phyloP scores from a whole-genome alignment of 331 rosid genomes.

The Quercus phellos region DNA sequence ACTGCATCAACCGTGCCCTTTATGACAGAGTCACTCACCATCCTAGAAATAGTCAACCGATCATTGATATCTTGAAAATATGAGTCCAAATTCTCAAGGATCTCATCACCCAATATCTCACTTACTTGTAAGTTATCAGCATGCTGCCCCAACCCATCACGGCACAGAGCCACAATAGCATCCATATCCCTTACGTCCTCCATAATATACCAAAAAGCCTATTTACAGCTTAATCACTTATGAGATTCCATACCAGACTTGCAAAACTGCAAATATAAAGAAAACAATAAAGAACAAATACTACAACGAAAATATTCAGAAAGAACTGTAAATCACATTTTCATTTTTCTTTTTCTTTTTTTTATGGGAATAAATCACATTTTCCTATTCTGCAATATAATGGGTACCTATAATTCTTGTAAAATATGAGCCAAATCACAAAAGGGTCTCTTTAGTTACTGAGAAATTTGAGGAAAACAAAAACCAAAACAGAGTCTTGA shows the following conservation, averaged over 20 bases:
- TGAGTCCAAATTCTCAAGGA: constrained; percentile 67
- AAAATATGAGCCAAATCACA: background rate
- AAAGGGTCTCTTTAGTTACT: background rate
- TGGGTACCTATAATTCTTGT: background rate
- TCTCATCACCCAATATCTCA: constrained; percentile 35
- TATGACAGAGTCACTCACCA: constrained; percentile 82
- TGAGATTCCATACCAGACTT: background rate
- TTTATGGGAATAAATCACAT: too few relatives aligned
- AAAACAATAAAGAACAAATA: background rate
- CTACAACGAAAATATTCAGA: background rate
- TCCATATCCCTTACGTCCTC: constrained; percentile 29
- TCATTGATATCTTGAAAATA: constrained; percentile 49
- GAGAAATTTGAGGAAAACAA: background rate
- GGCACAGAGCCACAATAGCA: constrained; percentile 10
- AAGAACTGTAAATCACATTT: background rate
- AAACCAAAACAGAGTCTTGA: background rate
- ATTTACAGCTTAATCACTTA: background rate
- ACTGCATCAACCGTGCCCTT: constrained; percentile 77
- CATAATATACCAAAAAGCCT: constrained; percentile 2
- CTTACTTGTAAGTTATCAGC: constrained; percentile 29
- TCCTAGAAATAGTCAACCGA: constrained; percentile 62
- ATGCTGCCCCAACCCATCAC: constrained; percentile 10
- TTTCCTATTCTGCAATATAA: background rate
- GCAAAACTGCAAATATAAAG: constrained; percentile 22
- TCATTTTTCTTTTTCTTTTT: background rate